phyloP scores from a whole-genome alignment of 2,329 filamentous ascomycete genomes.

The Ceratocystis diversiconidia region DNA sequence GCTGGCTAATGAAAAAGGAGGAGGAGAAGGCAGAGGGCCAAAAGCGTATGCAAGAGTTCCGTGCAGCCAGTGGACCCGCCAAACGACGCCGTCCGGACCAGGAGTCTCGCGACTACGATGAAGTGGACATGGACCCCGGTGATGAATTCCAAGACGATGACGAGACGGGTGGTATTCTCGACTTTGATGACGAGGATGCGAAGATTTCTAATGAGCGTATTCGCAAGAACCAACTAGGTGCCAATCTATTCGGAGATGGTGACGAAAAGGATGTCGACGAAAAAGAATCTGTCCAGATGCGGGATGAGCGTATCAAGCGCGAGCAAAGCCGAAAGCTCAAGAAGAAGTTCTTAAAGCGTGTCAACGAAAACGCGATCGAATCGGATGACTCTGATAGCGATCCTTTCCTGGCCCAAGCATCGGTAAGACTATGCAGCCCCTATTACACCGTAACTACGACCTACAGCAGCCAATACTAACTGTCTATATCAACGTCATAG shows the following conservation, averaged over 20 bases:
- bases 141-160: conserved; percentile 82
- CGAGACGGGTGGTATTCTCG: conserved; percentile 60
- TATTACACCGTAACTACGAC: no score
- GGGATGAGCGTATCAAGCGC: conserved; percentile 54
- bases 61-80: conserved; percentile 13
- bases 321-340: conserved; percentile 62
- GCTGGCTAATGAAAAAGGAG: conserved; percentile 64
- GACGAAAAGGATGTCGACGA: conserved; percentile 60
- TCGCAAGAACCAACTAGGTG: conserved; percentile 68
- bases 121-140: conserved; percentile 47
- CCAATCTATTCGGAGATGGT: conserved; percentile 63
- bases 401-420: conserved; percentile 26
- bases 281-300: conserved; percentile 54
- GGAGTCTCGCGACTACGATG: conserved; percentile 43
- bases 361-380: conserved; percentile 77
- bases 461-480: no score
- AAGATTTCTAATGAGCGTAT: conserved; percentile 60
- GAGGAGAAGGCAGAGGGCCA: conserved; percentile 39
- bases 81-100: conserved; percentile 10
- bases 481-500: neutral
- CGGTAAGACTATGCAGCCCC: conserved; percentile 22
- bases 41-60: conserved; percentile 43
- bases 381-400: conserved; percentile 44
- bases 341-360: conserved; percentile 69
- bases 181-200: conserved; percentile 66